Evolutionary conservation across 805 yeast species (phyloP).

Genomic region (Saccharomycopsis synnaedendra): DNA sequence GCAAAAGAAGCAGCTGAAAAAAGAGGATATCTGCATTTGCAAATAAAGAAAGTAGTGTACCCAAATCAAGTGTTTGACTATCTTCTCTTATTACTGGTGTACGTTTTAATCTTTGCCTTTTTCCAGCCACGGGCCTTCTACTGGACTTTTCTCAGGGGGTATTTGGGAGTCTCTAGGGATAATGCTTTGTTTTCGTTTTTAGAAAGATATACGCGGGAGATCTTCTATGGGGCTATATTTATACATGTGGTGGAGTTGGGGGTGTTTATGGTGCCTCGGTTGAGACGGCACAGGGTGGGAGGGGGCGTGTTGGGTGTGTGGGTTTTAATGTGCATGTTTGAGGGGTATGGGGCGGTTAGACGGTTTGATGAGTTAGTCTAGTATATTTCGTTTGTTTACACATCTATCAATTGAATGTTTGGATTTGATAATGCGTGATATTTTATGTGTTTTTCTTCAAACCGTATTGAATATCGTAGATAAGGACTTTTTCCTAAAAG

Average conservation of each 20-base stretch:
- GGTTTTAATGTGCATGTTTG: slow-evolving; percentile 41
- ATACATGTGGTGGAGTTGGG: slow-evolving; percentile 44
- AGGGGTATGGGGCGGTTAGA: slow-evolving; percentile 44
- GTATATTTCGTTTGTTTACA: no score
- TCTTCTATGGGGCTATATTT: slow-evolving; percentile 24
- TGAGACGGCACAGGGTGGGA: slow-evolving; percentile 53
- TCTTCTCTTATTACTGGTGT: slow-evolving; percentile 24
- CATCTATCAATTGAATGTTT: no score
- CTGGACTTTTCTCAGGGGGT: not conserved
- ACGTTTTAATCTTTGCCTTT: slow-evolving; percentile 6
- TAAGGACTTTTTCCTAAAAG: no score
- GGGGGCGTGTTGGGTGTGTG: slow-evolving; percentile 36
- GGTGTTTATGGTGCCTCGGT: slow-evolving; percentile 35
- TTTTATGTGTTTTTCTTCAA: no score
- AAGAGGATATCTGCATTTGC: slow-evolving; percentile 46
- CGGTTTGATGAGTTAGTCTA: slow-evolving; percentile 32
- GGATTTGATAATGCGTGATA: no score
- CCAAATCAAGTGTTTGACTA: slow-evolving; percentile 27
- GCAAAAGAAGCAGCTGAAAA: slow-evolving; percentile 61
- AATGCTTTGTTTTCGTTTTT: slow-evolving; percentile 1
- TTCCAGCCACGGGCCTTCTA: slow-evolving; percentile 5
- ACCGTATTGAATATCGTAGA: no score
- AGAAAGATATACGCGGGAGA: slow-evolving; percentile 15
- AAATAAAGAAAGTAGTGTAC: slow-evolving; percentile 32
- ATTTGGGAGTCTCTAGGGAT: not conserved